Base-by-base conservation (phyloP, 257 asterid genomes). In the Ophiorrhiza pumila region DNA sequence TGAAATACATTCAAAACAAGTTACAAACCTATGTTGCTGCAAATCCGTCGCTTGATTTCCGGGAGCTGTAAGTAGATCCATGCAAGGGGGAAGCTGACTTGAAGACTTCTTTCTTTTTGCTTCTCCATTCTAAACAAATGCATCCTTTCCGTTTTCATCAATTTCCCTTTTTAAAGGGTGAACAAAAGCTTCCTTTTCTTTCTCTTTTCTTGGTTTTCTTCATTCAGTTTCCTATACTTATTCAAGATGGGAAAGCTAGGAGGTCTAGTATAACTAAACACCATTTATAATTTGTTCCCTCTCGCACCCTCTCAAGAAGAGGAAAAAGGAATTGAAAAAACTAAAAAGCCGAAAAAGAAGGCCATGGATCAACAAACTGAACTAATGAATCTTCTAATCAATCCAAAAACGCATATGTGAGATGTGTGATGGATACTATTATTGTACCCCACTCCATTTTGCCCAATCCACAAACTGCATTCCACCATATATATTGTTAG, bases 381-480 rank as follows among this genome's bases (percentile, higher is more conserved):
- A 32, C 49, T 57, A 27, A 49, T 49, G 55, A 49, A 66, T 5
- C 42, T 31, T 43, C 13, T 9, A 27, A 43, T 15, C 25, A 65
- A 65, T 31, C 27, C 27, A 14, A 66, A 25, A 31, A 20, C 43
- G 18, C 17, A 29, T 42, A 13, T 22, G 20, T 17, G 27, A 29
- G 37, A 7, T 25, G 53, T 7, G 58, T 45, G 71, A 45, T 32
- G 45, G 45, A 60, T 47, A 60, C n/a, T 37, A 18, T 79, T 85
- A 93, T 60, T 93, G 98, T 43, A 91, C 91, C 14, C 98, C 98
- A 50, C 93, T 89, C 87, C 80, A 79, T 82, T 81, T 91, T 42
- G 97, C 98, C 98, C 96, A 93, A 65, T 93, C 98, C 23, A 91
- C 87, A 77, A 91, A 93, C 87, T 93, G 98, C 98, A 93, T 89